Conservation (phyloP, 2,329 filamentous ascomycete genomes). For the Trematosphaeria pertusa region DNA sequence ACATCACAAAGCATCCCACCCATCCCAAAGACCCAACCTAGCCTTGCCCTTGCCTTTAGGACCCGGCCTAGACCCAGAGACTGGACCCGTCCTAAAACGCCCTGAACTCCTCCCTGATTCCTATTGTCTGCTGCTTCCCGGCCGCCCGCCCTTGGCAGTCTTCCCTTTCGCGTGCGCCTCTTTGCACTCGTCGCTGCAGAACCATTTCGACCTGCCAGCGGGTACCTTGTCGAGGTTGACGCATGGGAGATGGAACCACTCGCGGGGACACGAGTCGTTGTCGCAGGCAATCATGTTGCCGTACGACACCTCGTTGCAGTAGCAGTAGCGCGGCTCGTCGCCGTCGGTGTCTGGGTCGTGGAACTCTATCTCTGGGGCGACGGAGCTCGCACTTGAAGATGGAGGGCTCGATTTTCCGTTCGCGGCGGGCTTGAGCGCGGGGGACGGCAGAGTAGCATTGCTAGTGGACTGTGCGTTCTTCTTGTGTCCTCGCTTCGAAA, state of each 20-base stretch:
- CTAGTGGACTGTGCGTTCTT: constrained; percentile 34
- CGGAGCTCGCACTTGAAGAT: constrained; percentile 41
- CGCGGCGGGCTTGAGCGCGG: constrained; percentile 32
- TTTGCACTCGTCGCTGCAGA: constrained; percentile 49
- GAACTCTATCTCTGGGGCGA: constrained; percentile 41
- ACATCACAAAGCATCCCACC: constrained; percentile 38
- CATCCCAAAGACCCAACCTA: constrained; percentile 43
- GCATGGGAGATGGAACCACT: constrained; percentile 73
- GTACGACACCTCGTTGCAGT: constrained; percentile 69
- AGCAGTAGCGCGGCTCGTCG: constrained; percentile 67
- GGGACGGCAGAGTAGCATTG: constrained; percentile 32
- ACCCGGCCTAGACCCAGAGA: constrained; percentile 20
- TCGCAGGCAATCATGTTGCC: constrained; percentile 74
- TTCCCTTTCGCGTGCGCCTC: constrained; percentile 38
- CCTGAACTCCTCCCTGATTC: constrained; percentile 49
- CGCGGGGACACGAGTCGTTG: constrained; percentile 67
- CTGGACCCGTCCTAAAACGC: constrained; percentile 43
- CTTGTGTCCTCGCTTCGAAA: constrained; percentile 48
- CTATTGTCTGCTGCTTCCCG: constrained; percentile 49
- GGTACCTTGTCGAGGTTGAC: constrained; percentile 68
- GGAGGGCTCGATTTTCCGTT: constrained; percentile 38
- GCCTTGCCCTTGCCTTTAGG: constrained; percentile 30
- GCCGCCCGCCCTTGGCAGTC: constrained; percentile 41
- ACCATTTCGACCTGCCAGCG: constrained; percentile 50
- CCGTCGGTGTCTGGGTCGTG: constrained; percentile 44